These are phyloP conservation scores for Ceratobasidium theobromae DNA, from an alignment of 1,284 basidiomycete species.

Conservation along the genomic window DNA sequence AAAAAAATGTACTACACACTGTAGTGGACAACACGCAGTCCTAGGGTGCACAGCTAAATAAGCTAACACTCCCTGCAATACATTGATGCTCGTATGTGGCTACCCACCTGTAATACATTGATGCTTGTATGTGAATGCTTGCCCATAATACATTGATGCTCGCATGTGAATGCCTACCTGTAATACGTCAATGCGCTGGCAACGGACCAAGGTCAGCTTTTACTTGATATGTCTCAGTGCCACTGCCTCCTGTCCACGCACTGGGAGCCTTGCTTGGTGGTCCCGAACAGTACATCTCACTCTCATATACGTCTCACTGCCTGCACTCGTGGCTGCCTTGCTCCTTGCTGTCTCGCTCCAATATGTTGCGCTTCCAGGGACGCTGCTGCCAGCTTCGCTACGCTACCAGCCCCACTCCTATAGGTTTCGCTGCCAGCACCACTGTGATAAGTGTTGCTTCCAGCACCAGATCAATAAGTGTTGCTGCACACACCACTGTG, in stretches of 20 bases:
- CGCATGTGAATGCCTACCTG: too few species aligned
- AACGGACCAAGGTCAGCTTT: too few species aligned
- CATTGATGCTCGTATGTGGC: too few species aligned
- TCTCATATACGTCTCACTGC: background rate
- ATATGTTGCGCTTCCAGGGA: conserved; percentile 39
- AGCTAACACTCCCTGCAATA: too few species aligned
- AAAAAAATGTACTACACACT: too few species aligned
- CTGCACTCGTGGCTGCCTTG: background rate
- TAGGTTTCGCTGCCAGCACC: conserved; percentile 3
- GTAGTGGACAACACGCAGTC: too few species aligned
- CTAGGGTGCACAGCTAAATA: too few species aligned
- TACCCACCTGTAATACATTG: too few species aligned
- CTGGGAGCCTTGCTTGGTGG: background rate
- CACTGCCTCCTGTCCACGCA: background rate
- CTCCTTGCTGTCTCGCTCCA: background rate
- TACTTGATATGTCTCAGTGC: background rate
- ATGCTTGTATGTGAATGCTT: too few species aligned
- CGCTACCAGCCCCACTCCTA: too few species aligned
- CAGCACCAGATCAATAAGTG: background rate
- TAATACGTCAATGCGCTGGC: too few species aligned
- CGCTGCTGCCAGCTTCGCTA: conserved; percentile 32
- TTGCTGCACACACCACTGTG: background rate
- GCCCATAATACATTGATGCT: too few species aligned
- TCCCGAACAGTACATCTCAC: background rate
- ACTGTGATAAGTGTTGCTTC: conserved; percentile 4